Evolutionary conservation across 495 filamentous ascomycete genomes (phyloP), one percentile per base, ranked within the genome.

Genomic region (Astrothelium subdiscretum): DNA sequence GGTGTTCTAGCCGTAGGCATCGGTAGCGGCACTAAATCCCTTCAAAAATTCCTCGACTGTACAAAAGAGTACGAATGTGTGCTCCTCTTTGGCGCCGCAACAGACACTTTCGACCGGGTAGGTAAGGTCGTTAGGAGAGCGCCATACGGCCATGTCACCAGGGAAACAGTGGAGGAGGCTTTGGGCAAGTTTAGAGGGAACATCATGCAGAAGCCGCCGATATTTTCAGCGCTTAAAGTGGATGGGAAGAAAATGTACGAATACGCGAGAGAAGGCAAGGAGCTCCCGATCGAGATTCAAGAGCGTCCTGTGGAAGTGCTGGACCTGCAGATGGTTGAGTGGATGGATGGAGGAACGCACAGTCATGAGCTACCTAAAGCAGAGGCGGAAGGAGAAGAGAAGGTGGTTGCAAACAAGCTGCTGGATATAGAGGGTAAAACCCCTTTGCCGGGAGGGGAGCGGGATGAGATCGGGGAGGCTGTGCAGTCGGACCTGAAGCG

Each of bases 191-290:
- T 96, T 74, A 81, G 88, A 32, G 95, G 95, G 11, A 86, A 89
- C 69, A 88, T 90, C 67, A 87, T 89, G 81, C 95, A 99, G 79
- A 83, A 85, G 66, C 95, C 95, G 38, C 94, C 92, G 26, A 83
- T 99, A 26, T 90, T 89, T 72, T 95, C 90, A n/a, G 92, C 95
- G 29, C 78, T 97, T 42, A 88, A 87, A 70, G 86, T 97, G 65
- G 76, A 96, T 59, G 94, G 94, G 1, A 97, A 96, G 77, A 85
- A 85, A 31, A 78, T 96, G 31, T 99, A 97, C 68, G 91, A 99
- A 77, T 97, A 97, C 75, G 95, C 95, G 31, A 78, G 95, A 15
- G 89, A 89, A 70, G 95, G 95, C 1, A 89, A 87, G 70, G 80
- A 86, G 59, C 83, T 92, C 8, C 92, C 92, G 2, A 76, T 85